A percentile compares a stretch with the other conserved stretches of the same genome.
Conservation (phyloP, 1,139 yeast genomes). For the Taiozyma sp. region DNA sequence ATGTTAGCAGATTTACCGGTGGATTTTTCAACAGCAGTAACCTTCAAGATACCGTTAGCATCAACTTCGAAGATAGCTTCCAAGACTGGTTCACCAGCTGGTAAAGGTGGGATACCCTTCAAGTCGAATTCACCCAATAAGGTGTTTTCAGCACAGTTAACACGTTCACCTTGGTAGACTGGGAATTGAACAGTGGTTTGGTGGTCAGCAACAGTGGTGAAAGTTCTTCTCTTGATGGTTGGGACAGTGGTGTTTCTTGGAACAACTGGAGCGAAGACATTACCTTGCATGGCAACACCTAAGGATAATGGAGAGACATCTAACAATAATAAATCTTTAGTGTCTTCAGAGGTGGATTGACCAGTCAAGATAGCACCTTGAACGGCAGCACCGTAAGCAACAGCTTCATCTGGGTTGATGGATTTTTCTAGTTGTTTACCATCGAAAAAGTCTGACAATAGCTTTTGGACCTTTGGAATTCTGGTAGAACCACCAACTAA, state of each 20-base stretch:
- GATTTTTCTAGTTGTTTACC: slow-evolving; percentile 96
- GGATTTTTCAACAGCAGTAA: slow-evolving; percentile 98
- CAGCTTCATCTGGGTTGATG: slow-evolving; percentile 99
- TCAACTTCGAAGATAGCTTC: slow-evolving; percentile 99
- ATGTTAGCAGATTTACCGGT: slow-evolving; percentile 99
- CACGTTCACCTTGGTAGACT: slow-evolving; percentile 99
- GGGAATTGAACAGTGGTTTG: slow-evolving; percentile 99
- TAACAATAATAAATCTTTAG: slow-evolving; percentile 94
- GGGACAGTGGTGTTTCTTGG: slow-evolving; percentile 99
- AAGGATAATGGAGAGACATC: slow-evolving; percentile 98
- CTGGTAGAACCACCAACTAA: slow-evolving; percentile 99
- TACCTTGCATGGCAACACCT: slow-evolving; percentile 99
- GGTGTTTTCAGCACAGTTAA: slow-evolving; percentile 98
- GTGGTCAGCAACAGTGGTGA: slow-evolving; percentile 99
- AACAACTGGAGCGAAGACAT: slow-evolving; percentile 97
- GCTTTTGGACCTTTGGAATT: slow-evolving; percentile 98
- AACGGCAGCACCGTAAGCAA: slow-evolving; percentile 98
- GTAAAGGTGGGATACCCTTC: slow-evolving; percentile 98
- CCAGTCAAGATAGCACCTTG: slow-evolving; percentile 99
- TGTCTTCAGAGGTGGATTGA: slow-evolving; percentile 94
- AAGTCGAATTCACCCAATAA: slow-evolving; percentile 99
- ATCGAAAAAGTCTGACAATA: slow-evolving; percentile 95
- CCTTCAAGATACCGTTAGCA: slow-evolving; percentile 99
- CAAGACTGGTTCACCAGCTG: slow-evolving; percentile 99
- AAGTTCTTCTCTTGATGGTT: slow-evolving; percentile 98